Conservation (phyloP, 768 basidiomycete genomes). For the Lyophyllum semitale region DNA sequence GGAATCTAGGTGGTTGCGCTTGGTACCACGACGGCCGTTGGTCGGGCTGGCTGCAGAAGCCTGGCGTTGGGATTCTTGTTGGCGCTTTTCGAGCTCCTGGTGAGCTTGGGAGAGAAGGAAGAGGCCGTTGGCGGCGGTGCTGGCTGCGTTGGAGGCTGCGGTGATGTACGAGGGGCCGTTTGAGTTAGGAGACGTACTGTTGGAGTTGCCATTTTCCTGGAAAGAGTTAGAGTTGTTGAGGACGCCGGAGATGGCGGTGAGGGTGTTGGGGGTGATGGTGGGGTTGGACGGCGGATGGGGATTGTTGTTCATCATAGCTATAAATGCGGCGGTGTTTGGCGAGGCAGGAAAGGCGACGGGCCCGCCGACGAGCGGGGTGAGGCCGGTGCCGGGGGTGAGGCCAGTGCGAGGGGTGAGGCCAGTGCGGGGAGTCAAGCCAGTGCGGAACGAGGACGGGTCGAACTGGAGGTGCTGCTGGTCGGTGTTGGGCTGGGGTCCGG, state of each 20-base stretch:
- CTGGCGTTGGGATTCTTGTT: conserved; percentile 78
- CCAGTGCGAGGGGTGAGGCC: conserved; percentile 88
- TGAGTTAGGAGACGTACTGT: conserved; percentile 21
- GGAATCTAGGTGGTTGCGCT: conserved; percentile 65
- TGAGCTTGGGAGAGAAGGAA: conserved; percentile 94
- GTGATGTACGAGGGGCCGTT: conserved; percentile 30
- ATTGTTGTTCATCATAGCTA: conserved; percentile 83
- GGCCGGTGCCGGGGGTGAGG: conserved; percentile 72
- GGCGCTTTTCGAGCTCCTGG: conserved; percentile 94
- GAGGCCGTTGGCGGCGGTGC: conserved; percentile 84
- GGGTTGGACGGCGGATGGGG: conserved; percentile 35
- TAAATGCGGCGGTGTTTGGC: conserved; percentile 89
- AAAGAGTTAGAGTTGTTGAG: conserved; percentile 54
- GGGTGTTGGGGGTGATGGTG: conserved; percentile 73
- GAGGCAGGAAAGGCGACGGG: conserved; percentile 80
- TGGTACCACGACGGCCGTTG: conserved; percentile 57
- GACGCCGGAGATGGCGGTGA: conserved; percentile 80
- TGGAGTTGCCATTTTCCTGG: conserved; percentile 34
- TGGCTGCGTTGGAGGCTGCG: conserved; percentile 59
- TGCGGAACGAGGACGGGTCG: conserved; percentile 75
- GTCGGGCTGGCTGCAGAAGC: conserved; percentile 35
- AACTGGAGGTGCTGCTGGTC: conserved; percentile 51
- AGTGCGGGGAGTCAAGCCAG: conserved; percentile 84
- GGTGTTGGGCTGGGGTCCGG: conserved; percentile 69
- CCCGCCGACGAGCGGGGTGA: conserved; percentile 80